A percentile compares a stretch with the other conserved stretches of the same genome.
Evolutionary conservation across 768 basidiomycete species (phyloP).

Genomic region (Rhodotorula sphaerocarpa): DNA sequence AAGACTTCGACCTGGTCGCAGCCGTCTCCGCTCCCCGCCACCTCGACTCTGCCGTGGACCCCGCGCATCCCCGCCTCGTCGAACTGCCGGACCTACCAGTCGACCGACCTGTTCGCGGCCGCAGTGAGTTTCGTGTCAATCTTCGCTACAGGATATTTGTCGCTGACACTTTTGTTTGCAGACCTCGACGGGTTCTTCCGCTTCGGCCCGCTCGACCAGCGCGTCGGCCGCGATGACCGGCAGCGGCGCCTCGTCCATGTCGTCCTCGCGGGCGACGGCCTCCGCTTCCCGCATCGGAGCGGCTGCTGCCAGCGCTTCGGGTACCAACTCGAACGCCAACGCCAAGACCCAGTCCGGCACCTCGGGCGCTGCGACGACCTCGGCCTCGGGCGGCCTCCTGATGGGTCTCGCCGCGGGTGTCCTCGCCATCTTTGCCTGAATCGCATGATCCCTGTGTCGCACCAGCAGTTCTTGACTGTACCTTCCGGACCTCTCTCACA

Average conservation of each 20-base stretch:
- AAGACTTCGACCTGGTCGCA: constrained; percentile 14
- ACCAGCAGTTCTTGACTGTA: too few relatives aligned
- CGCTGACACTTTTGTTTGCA: too few relatives aligned
- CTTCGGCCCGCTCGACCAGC: too few relatives aligned
- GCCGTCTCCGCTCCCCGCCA: constrained; percentile 8
- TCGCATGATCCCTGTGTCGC: too few relatives aligned
- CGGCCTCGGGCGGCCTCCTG: not conserved
- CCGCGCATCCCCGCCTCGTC: constrained; percentile 12
- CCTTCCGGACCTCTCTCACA: too few relatives aligned
- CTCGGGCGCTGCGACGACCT: not conserved
- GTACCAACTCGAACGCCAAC: not conserved
- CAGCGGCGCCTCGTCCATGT: not conserved
- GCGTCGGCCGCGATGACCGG: too few relatives aligned
- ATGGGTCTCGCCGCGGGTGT: too few relatives aligned
- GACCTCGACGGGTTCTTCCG: not conserved
- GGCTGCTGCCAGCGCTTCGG: not conserved
- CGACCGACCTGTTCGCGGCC: constrained; percentile 10
- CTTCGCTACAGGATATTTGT: too few relatives aligned
- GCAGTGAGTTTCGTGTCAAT: not conserved
- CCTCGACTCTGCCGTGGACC: constrained; percentile 20
- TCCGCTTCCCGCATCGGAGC: too few relatives aligned
- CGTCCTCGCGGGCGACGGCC: not conserved
- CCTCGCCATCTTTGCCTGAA: too few relatives aligned
- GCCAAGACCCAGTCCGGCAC: not conserved
- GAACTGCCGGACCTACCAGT: constrained; percentile 19